These are phyloP conservation scores for Lachnellula arida DNA, from an alignment of 2,329 filamentous ascomycete species.

Conservation along the genomic window DNA sequence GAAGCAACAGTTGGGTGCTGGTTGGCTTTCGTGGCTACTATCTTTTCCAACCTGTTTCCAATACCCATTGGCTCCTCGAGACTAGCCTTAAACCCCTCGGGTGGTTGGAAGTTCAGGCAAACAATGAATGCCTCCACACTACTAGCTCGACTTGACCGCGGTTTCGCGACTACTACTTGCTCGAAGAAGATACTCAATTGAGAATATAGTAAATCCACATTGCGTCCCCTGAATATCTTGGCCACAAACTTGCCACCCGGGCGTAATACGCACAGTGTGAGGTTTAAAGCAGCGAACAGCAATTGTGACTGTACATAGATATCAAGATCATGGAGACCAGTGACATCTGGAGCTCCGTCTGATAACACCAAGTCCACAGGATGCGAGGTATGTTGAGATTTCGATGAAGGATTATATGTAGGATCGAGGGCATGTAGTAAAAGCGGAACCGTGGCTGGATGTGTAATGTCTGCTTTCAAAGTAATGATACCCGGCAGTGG, in stretches of 20 bases:
- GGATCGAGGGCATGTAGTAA: conserved; percentile 81
- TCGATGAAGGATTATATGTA: conserved; percentile 49
- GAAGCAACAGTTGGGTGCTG: conserved; percentile 40
- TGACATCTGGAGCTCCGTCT: conserved; percentile 94
- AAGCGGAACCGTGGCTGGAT: conserved; percentile 88
- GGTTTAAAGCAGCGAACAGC: conserved; percentile 87
- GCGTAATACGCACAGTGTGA: conserved; percentile 86
- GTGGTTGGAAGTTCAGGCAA: conserved; percentile 82
- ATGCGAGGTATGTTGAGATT: conserved; percentile 54
- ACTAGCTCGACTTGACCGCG: conserved; percentile 88
- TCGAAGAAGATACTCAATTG: conserved; percentile 91
- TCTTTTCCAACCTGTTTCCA: conserved; percentile 48
- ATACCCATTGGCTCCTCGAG: conserved; percentile 71
- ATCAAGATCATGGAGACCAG: conserved; percentile 92
- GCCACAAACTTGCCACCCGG: conserved; percentile 95
- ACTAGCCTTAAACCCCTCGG: conserved; percentile 68
- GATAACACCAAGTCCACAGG: conserved; percentile 92
- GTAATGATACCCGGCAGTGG: conserved; percentile 89
- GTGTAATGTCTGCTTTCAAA: conserved; percentile 92
- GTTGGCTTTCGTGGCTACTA: conserved; percentile 42
- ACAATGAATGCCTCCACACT: conserved; percentile 97
- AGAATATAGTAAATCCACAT: conserved; percentile 92
- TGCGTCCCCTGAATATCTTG: conserved; percentile 92
- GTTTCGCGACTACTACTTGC: conserved; percentile 85
- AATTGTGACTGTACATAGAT: conserved; percentile 97